Evolutionary conservation across 768 basidiomycete genomes (phyloP).

Genomic region (Mycena pura): DNA sequence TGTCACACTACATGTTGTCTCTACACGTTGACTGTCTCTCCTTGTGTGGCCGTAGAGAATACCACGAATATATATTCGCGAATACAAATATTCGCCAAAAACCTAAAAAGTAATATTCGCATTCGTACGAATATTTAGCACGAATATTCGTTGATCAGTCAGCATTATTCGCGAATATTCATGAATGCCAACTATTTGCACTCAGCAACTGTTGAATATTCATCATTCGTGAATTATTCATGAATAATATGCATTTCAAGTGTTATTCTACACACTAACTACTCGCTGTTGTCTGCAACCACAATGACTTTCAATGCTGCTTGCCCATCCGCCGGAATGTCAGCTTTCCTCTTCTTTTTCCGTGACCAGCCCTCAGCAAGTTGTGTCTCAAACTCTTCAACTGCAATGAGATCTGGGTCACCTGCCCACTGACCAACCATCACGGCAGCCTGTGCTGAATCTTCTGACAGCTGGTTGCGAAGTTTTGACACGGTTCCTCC

Average conservation of each 20-base stretch:
- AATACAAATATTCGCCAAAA: too few relatives aligned
- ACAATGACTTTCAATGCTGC: background rate
- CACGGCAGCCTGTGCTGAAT: background rate
- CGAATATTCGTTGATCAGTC: constrained; percentile 7
- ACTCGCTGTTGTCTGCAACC: background rate
- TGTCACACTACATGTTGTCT: too few relatives aligned
- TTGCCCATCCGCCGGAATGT: background rate
- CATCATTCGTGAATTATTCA: constrained; percentile 9
- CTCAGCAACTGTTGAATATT: constrained; percentile 9
- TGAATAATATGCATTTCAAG: too few relatives aligned
- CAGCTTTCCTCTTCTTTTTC: background rate
- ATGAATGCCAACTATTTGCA: constrained; percentile 9
- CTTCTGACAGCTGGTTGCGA: background rate
- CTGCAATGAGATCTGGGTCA: background rate
- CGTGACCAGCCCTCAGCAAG: background rate
- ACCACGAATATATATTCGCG: too few relatives aligned
- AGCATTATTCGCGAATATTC: constrained; percentile 15
- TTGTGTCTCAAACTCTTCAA: background rate
- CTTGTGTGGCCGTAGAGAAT: too few relatives aligned
- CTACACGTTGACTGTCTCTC: too few relatives aligned
- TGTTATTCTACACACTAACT: too few relatives aligned
- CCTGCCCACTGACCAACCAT: background rate
- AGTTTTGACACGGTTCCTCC: background rate
- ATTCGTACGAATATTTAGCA: too few relatives aligned
- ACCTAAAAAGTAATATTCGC: too few relatives aligned